A percentile compares a stretch with the other conserved stretches of the same genome.
phyloP scores from a whole-genome alignment of 768 basidiomycete species.

The Pulveroboletus frians region DNA sequence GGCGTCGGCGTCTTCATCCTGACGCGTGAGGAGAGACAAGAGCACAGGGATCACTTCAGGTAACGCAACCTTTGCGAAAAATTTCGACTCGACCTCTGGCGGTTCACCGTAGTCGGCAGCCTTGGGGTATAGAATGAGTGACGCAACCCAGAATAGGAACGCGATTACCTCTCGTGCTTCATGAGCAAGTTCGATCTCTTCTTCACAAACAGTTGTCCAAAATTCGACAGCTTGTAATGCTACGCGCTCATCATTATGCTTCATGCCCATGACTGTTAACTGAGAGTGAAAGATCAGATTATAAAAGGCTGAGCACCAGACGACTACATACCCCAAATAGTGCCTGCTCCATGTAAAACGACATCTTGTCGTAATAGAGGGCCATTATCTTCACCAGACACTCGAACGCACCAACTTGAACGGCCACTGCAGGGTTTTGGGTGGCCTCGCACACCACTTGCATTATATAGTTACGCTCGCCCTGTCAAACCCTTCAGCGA shows the following conservation, averaged over 20 bases:
- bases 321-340: constrained; percentile 78
- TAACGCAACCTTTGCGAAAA: constrained; percentile 91
- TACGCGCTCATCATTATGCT: constrained; percentile 83
- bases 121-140: constrained; percentile 35
- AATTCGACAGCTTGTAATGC: constrained; percentile 97
- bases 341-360: constrained; percentile 98
- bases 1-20: constrained; percentile 96
- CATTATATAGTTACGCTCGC: constrained; percentile 99
- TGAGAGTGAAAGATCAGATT: constrained; percentile 31
- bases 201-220: constrained; percentile 99
- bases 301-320: constrained; percentile 3
- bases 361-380: constrained; percentile 98
- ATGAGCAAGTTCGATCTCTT: constrained; percentile 87
- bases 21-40: constrained; percentile 79
- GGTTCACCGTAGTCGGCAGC: constrained; percentile 86
- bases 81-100: constrained; percentile 79
- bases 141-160: background rate
- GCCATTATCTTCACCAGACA: constrained; percentile 96
- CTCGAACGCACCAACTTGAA: constrained; percentile 96
- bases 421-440: constrained; percentile 69
- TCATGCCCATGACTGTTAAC: constrained; percentile 98
- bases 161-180: constrained; percentile 81
- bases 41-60: constrained; percentile 94
- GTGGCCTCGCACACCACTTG: constrained; percentile 99
- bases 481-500: constrained; percentile 43